Base-by-base conservation (phyloP, 116 monocot genomes). In the Cymodocea nodosa region DNA sequence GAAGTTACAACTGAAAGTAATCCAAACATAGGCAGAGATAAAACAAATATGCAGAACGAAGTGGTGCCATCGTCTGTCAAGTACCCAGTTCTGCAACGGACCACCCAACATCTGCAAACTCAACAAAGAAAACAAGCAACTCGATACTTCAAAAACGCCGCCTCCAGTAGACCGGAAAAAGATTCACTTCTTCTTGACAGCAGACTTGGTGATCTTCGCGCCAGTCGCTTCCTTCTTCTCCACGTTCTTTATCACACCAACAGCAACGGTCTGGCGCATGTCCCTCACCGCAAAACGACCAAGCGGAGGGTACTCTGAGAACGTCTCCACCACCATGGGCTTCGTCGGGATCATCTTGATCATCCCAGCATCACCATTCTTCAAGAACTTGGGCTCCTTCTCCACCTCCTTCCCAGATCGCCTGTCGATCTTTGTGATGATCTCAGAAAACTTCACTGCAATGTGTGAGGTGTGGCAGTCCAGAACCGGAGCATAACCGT, bases 311-410 rank as follows among this genome's bases (percentile, higher is more conserved):
- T 75, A 75, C 44, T 63, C 50, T 1, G 75, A 69, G 64, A 75
- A 75, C 0, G 75, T 75, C 75, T 75, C 75, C 69, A 75, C 75
- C 52, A 75, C 75, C 75, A 75, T 75, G 30, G 75, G 75, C 67
- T 74, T 74, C n/a, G 73, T 66, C 0, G 73, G 73, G 30, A 74
- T 36, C 73, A 74, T 74, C 73, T 67, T 74, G 6, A 74, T 59
- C 22, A 74, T 56, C 15, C 73, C 73, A 1, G 73, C 73, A 51
- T 73, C 73, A 18, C 73, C 73, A 24, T 73, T 73, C 65, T 73
- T 73, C 58, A 73, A 25, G 25, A 66, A 73, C 63, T 73, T 73
- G 17, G 73, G 73, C 24, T 65, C 65, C 59, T 73, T 73, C 65
- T 73, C 73, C 5, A 74, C 51, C 60, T 74, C 73, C 67, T 74